Evolutionary conservation across 208 protist species (phyloP).

Genomic region (Leishmania martiniquensis): DNA sequence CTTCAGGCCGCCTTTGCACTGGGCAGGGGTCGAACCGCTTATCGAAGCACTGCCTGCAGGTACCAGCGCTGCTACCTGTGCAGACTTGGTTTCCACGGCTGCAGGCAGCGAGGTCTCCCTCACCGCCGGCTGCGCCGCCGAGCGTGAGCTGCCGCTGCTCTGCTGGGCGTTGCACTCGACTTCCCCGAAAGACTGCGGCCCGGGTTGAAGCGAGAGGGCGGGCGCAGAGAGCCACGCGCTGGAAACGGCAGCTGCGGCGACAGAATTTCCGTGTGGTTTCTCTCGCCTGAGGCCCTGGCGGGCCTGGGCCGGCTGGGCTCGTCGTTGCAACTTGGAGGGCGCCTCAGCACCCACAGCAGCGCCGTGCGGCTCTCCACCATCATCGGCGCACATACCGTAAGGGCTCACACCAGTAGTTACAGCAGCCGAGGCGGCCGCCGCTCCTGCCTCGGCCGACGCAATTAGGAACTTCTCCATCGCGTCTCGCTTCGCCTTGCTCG

Average conservation of each 20-base stretch:
- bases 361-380: neutral
- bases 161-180: neutral
- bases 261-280: neutral
- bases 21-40: neutral
- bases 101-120: neutral
- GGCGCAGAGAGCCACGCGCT: neutral
- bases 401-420: neutral
- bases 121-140: neutral
- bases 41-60: neutral
- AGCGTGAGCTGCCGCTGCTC: neutral
- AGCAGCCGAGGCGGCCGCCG: neutral
- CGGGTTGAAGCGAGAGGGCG: neutral
- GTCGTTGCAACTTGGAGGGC: neutral
- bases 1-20: neutral
- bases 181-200: neutral
- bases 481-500: conserved; percentile 23
- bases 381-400: neutral
- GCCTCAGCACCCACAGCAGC: neutral
- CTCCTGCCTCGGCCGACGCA: conserved; percentile 31
- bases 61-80: too few relatives aligned
- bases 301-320: neutral
- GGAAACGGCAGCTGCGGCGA: neutral
- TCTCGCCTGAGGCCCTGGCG: neutral
- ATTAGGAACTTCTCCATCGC: conserved; percentile 34
- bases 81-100: neutral